These are phyloP conservation scores for Albizia julibrissin DNA, from an alignment of 306 rosid species.

Conservation along the genomic window DNA sequence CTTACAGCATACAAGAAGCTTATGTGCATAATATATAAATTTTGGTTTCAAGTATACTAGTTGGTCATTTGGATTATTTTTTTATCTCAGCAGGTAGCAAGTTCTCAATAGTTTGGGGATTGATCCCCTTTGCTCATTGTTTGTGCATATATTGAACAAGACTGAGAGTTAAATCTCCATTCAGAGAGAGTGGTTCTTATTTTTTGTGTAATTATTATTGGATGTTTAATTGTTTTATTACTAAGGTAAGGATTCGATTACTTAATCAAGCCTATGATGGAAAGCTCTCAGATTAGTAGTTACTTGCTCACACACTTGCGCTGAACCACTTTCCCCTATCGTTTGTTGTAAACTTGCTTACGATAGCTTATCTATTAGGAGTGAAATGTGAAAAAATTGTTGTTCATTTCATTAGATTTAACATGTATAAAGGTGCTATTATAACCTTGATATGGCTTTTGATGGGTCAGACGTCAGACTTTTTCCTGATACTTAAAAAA, in stretches of 20 bases:
- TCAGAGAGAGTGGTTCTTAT: not conserved
- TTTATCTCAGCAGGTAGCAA: not conserved
- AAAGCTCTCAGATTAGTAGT: not conserved
- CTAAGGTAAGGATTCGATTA: not conserved
- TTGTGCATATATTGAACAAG: not conserved
- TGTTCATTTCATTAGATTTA: not conserved
- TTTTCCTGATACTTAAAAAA: not conserved
- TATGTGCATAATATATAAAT: no score
- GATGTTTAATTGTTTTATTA: no score
- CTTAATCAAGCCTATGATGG: not conserved
- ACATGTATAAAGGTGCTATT: slow-evolving; percentile 10
- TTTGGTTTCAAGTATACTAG: no score
- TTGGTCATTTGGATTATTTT: not conserved
- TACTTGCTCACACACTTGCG: not conserved
- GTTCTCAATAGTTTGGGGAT: not conserved
- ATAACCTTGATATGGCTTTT: slow-evolving; percentile 23
- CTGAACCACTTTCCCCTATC: not conserved
- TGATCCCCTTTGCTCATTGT: not conserved
- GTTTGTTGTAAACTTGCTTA: not conserved
- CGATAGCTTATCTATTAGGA: slow-evolving; percentile 10
- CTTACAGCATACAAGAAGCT: not conserved
- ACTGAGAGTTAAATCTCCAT: not conserved
- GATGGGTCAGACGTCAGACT: not conserved
- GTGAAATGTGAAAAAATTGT: not conserved
- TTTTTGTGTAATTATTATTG: not conserved